These are phyloP conservation scores for Colletotrichum paranaense DNA, from an alignment of 2,329 filamentous ascomycete species.

Conservation along the genomic window DNA sequence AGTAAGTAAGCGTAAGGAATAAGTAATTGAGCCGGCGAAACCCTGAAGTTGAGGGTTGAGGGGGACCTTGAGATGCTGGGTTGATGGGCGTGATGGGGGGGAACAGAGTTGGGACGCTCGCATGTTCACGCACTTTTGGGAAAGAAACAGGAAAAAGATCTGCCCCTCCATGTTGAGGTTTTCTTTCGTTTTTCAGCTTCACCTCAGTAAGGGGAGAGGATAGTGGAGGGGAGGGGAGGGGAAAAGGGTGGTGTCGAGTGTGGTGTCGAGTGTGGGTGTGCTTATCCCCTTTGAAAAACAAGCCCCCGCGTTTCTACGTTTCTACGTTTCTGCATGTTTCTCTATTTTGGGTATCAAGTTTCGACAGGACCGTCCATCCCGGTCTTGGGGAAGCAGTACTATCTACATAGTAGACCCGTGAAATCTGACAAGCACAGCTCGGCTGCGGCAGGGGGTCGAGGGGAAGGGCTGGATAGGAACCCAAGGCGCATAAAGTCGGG, in stretches of 20 bases:
- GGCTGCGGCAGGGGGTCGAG: neutral
- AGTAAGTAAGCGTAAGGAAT: neutral
- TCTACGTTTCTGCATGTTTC: neutral
- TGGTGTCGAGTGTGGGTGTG: neutral
- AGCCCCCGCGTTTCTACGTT: neutral
- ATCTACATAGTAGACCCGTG: neutral
- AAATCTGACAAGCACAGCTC: neutral
- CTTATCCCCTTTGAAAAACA: neutral
- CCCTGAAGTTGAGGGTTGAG: neutral
- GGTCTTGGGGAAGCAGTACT: neutral
- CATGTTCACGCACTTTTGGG: conserved; percentile 4
- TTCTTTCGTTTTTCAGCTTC: neutral
- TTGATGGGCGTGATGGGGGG: too few relatives aligned
- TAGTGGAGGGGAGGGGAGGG: neutral
- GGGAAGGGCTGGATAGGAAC: too few relatives aligned
- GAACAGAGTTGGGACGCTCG: conserved; percentile 15
- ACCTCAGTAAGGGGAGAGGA: too few relatives aligned
- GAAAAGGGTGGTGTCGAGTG: neutral
- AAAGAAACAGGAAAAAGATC: conserved; percentile 2
- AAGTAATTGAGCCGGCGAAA: neutral
- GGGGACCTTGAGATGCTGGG: too few relatives aligned
- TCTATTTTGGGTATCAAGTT: neutral
- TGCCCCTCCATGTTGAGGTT: neutral
- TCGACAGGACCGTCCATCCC: neutral
- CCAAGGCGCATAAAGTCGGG: neutral